Evolutionary conservation across 805 yeast species (phyloP).

Genomic region (Starmerella gropengiesseri): DNA sequence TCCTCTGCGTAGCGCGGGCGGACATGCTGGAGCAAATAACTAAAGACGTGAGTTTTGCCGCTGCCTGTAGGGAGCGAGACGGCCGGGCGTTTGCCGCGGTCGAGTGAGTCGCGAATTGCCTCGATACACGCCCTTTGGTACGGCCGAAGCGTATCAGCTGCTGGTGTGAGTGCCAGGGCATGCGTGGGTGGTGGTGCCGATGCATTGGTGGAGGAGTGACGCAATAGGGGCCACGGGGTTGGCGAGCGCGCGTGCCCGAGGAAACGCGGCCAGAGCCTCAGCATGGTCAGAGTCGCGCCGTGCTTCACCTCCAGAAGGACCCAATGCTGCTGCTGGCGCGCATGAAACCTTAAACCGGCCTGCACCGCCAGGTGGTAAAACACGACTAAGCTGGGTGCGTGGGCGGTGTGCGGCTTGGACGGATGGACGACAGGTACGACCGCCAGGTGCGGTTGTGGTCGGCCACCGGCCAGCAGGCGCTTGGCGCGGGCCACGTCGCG

Average conservation of each 20-base stretch:
- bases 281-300: no score
- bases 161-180: not conserved
- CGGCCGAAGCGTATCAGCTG: conserved; percentile 8
- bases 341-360: no score
- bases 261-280: no score
- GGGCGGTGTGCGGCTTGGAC: no score
- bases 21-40: conserved; percentile 27
- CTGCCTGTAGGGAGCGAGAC: conserved; percentile 90
- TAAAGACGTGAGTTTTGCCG: conserved; percentile 77
- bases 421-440: conserved; percentile 44
- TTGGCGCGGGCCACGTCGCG: conserved; percentile 50
- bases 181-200: not conserved
- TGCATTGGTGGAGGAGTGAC: not conserved
- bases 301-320: no score
- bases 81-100: conserved; percentile 50
- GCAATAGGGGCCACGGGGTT: no score
- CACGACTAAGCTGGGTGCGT: not conserved
- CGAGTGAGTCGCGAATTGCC: conserved; percentile 41
- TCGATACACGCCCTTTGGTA: conserved; percentile 68
- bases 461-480: conserved; percentile 52
- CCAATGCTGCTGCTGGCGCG: no score
- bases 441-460: conserved; percentile 88
- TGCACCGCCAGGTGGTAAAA: no score
- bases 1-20: conserved; percentile 25
- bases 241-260: not conserved